Evolutionary conservation across 225 moss, liverwort and hornwort genomes (phyloP), one percentile per base, ranked within the genome.

Genomic region (Antitrichia curtipendula): DNA sequence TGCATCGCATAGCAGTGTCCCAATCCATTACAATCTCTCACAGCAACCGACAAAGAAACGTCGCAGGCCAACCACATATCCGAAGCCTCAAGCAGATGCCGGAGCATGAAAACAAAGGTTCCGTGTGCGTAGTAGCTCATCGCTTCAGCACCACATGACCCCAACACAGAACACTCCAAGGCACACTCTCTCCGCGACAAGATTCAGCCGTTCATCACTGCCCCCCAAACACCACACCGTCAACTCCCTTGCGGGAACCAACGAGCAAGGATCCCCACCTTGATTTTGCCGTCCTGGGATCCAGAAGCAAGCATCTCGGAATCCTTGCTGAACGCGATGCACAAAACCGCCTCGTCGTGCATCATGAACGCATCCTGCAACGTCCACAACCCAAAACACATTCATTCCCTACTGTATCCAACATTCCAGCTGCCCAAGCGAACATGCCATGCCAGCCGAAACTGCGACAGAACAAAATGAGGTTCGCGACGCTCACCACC

Each of bases 301-400:
- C 98, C 98, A 78, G 98, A 96, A 34, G 95, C 98, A 72, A 99
- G 95, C 98, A 99, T 97, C 91, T 99, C 98, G 58, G 98, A 99
- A 89, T 99, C 97, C 91, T 92, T 95, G 90, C 97, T 99, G 91
- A 99, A 99, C 77, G 88, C 90, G 75, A 99, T 95, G 89, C 93
- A 96, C 85, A 99, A 91, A 53, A 97, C 98, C 84, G 98, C 97
- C 88, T 99, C 98, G 82, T 99, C 98, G 86, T 99, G 98, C 98
- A 99, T 99, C 98, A 99, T 99, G 90, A 99, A 99, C n/a, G 98
- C 95, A 92, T 99, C 98, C 98, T 98, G 95, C 77, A 93, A 52
- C 90, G 81, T 70, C 66, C 84, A 60, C 60, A 80, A 14, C 52
- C 82, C 87, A 53, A 27, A 6, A 17, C 25, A 12, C 82, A 29